Evolutionary conservation across 2,329 filamentous ascomycete species (phyloP).

Genomic region (Nemania bipapillata): DNA sequence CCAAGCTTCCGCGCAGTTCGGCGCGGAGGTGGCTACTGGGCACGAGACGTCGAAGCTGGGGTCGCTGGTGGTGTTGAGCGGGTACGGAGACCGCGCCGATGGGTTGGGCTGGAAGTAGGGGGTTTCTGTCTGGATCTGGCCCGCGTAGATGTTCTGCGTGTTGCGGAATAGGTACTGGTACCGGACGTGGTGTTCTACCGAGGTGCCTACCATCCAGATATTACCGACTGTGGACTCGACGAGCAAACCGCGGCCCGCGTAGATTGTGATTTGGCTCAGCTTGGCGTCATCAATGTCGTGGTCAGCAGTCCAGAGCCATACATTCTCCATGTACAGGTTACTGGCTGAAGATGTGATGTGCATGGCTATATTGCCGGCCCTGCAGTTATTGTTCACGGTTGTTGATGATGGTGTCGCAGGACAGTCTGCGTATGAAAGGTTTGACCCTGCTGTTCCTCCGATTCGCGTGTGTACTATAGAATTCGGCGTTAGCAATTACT

Average conservation of each 20-base stretch:
- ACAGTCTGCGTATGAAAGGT: conserved; percentile 72
- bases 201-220: conserved; percentile 72
- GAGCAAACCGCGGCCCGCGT: conserved; percentile 61
- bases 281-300: conserved; percentile 62
- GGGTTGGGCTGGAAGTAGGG: conserved; percentile 78
- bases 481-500: neutral
- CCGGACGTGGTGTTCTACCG: conserved; percentile 71
- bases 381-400: conserved; percentile 51
- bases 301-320: conserved; percentile 58
- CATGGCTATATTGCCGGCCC: conserved; percentile 58
- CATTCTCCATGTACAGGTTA: conserved; percentile 58
- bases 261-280: conserved; percentile 61
- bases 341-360: conserved; percentile 55
- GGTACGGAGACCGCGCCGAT: conserved; percentile 67
- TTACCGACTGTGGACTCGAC: conserved; percentile 58
- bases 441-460: conserved; percentile 76
- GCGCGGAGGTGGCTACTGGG: conserved; percentile 43
- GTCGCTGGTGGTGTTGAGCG: conserved; percentile 57
- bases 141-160: conserved; percentile 71
- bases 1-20: conserved; percentile 70
- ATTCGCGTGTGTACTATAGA: conserved; percentile 72
- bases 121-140: conserved; percentile 76
- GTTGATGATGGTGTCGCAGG: conserved; percentile 58
- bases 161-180: conserved; percentile 74
- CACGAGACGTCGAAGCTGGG: conserved; percentile 64